Conservation (phyloP, 2,329 filamentous ascomycete genomes). For the Pseudogymnoascus sp. region DNA sequence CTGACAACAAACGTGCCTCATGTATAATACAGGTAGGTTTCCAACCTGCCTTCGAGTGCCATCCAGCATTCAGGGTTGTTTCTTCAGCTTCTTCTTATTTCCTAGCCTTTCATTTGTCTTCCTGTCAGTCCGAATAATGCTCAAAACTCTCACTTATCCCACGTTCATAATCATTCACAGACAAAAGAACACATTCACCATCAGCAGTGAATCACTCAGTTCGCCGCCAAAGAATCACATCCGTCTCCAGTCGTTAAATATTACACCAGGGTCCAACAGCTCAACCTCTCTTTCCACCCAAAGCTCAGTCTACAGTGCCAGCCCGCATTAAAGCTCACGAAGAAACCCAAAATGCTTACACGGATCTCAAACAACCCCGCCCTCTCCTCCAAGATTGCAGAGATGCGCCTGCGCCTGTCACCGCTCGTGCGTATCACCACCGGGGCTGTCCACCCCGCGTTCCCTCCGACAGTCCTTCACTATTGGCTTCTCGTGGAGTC, state of each 20-base stretch:
- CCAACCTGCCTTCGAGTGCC: not conserved
- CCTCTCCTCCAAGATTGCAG: slow-evolving; percentile 52
- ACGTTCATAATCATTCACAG: not conserved
- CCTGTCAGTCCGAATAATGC: not conserved
- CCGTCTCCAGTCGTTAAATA: not conserved
- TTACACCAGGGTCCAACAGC: not conserved
- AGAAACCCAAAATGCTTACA: not conserved
- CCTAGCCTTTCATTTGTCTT: not conserved
- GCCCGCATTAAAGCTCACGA: not conserved
- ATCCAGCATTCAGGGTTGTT: not conserved
- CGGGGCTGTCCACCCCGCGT: slow-evolving; percentile 55
- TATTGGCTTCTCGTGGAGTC: slow-evolving; percentile 67
- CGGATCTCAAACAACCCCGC: slow-evolving; percentile 35
- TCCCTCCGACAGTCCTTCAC: slow-evolving; percentile 57
- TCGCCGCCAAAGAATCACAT: not conserved
- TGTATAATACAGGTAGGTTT: slow-evolving; percentile 6
- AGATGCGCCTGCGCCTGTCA: slow-evolving; percentile 57
- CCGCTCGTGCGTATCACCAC: slow-evolving; percentile 58
- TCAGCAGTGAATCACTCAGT: not conserved
- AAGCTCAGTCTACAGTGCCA: not conserved
- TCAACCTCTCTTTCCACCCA: not conserved
- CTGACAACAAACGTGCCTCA: not conserved
- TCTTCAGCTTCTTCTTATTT: not conserved
- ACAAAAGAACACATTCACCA: not conserved
- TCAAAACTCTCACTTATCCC: not conserved